These are phyloP conservation scores for Fusarium fujikuroi DNA, from an alignment of 2,329 filamentous ascomycete species.

Conservation along the genomic window DNA sequence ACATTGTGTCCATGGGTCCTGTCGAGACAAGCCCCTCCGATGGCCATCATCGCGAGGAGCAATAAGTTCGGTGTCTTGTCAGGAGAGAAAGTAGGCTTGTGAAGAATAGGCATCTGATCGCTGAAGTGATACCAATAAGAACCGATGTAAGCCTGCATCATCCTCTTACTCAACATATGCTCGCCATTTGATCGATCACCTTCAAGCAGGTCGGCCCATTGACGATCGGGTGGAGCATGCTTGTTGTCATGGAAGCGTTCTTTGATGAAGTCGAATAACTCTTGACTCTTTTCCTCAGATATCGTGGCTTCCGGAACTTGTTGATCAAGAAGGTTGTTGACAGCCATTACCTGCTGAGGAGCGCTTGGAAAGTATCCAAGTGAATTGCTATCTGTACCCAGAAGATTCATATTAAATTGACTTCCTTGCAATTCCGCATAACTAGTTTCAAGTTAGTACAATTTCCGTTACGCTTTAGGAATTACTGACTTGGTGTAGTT, in stretches of 20 bases:
- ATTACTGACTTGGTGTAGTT: conserved; percentile 58
- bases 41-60: conserved; percentile 88
- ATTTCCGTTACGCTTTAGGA: neutral
- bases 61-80: conserved; percentile 87
- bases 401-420: conserved; percentile 57
- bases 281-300: conserved; percentile 87
- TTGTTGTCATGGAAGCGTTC: conserved; percentile 84
- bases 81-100: conserved; percentile 92
- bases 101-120: conserved; percentile 91
- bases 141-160: conserved; percentile 95
- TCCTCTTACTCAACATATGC: conserved; percentile 82
- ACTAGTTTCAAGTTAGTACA: conserved; percentile 51
- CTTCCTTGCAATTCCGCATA: conserved; percentile 63
- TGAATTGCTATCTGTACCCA: conserved; percentile 58
- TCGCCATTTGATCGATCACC: conserved; percentile 76
- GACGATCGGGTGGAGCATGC: conserved; percentile 76
- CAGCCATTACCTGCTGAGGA: conserved; percentile 86
- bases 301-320: conserved; percentile 82
- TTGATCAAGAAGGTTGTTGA: conserved; percentile 85
- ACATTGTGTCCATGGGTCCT: conserved; percentile 79
- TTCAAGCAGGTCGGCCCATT: conserved; percentile 80
- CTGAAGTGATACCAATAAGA: conserved; percentile 97
- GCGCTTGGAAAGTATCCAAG: conserved; percentile 68
- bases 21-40: conserved; percentile 90
- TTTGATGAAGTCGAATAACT: conserved; percentile 84